Conservation (phyloP, 352 stramenopile species). For the Phytophthora ramorum region DNA sequence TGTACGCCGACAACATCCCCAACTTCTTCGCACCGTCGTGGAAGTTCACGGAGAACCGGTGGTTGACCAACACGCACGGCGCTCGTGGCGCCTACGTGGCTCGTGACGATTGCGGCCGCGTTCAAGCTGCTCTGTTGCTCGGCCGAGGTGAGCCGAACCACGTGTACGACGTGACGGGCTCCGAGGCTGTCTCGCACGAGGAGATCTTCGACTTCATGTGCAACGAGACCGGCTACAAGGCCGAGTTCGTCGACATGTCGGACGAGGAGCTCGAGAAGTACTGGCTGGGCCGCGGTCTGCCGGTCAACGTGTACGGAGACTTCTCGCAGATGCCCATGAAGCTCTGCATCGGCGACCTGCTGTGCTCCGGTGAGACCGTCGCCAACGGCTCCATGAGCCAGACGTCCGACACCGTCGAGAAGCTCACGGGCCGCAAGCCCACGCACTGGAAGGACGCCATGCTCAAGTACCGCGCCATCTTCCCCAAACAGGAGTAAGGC, state of each 20-base stretch:
- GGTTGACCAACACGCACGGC: slow-evolving; percentile 9
- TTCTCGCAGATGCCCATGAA: slow-evolving; percentile 17
- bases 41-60: slow-evolving; percentile 12
- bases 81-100: slow-evolving; percentile 13
- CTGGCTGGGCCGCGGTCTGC: slow-evolving; percentile 31
- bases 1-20: slow-evolving; percentile 21
- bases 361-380: slow-evolving; percentile 21
- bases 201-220: slow-evolving; percentile 41
- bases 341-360: slow-evolving; percentile 21
- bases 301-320: slow-evolving; percentile 11
- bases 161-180: slow-evolving; percentile 33
- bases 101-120: slow-evolving; percentile 21
- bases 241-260: slow-evolving; percentile 35
- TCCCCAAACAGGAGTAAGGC: slow-evolving; percentile 25
- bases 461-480: slow-evolving; percentile 30
- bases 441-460: slow-evolving; percentile 12
- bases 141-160: slow-evolving; percentile 31
- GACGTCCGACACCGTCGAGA: slow-evolving; percentile 25
- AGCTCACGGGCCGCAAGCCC: slow-evolving; percentile 31
- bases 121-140: slow-evolving; percentile 29
- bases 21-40: slow-evolving; percentile 14
- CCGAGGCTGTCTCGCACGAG: slow-evolving; percentile 25
- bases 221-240: slow-evolving; percentile 30
- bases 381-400: slow-evolving; percentile 22
- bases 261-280: slow-evolving; percentile 35